Evolutionary conservation across 2,329 filamentous ascomycete species (phyloP), one percentile per base, ranked within the genome.

Genomic region (Tympanopsis confertula): DNA sequence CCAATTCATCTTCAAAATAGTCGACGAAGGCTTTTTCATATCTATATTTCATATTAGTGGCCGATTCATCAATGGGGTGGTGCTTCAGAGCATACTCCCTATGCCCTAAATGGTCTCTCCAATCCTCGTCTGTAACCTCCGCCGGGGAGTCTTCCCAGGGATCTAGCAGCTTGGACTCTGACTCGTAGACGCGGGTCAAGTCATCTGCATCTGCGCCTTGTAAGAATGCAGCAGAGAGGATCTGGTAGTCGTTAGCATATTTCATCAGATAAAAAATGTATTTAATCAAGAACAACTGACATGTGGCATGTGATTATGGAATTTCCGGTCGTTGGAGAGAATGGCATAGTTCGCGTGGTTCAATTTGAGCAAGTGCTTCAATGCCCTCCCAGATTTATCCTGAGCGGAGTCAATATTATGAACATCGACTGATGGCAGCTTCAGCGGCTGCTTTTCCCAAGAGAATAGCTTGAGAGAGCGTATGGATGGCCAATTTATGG

Each of bases 1-100:
- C 30, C 2, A 46, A 18, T 26, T 46, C 40, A 12, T 46, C 42
- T 20, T 46, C 44, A 28, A 45, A 46, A 26, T 40, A 45, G 19
- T 45, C 35, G 3, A 44, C 43, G 26, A 36, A 45, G 2, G 43
- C 41, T 17, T 42, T 36, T 5, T 44, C 43, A 35, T 45, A 41
- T 20, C 38, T 38, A 38, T 38, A 7, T 15, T 13, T 7, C 30
- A 33, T 33, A n/a, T n/a, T n/a, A n/a, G n/a, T n/a, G n/a, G n/a
- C n/a, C n/a, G n/a, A n/a, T n/a, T n/a, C n/a, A n/a, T n/a, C n/a
- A n/a, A n/a, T n/a, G n/a, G n/a, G n/a, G n/a, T n/a, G n/a, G n/a
- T n/a, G n/a, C n/a, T n/a, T 17, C 7, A 26, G 22, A 26, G 17
- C 30, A 17, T 33, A 33, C 30, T 33, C 30, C 30, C 30, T 13